Evolutionary conservation across 345 rosid genomes (phyloP).

Genomic region (Aethionema arabicum): DNA sequence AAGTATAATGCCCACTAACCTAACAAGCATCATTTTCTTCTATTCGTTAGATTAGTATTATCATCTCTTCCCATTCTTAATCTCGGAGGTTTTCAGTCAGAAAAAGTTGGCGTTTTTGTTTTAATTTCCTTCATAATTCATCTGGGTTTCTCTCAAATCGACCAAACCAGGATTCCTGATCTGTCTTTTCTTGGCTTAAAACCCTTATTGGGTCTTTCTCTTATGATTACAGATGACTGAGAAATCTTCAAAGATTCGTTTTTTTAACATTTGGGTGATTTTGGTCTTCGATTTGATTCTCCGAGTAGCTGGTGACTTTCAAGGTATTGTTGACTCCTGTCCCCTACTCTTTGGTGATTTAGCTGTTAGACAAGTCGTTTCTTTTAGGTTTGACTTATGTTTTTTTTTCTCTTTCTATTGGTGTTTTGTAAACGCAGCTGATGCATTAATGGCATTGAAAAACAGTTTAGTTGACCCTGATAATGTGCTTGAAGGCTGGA

Average conservation of each 20-base stretch:
- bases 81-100: no score
- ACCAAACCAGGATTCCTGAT: background rate
- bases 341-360: background rate
- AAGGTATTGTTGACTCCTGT: slow-evolving; percentile 40
- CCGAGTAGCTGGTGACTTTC: slow-evolving; percentile 49
- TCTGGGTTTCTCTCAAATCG: no score
- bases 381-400: background rate
- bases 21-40: no score
- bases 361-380: background rate
- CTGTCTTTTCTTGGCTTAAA: background rate
- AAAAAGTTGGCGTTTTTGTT: no score
- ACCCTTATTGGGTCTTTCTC: background rate
- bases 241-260: background rate
- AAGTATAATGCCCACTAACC: no score
- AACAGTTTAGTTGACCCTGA: slow-evolving; percentile 54
- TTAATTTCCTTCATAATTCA: no score
- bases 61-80: no score
- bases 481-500: slow-evolving; percentile 72
- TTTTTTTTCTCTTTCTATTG: background rate
- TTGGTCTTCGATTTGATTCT: slow-evolving; percentile 38
- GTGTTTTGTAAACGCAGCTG: slow-evolving; percentile 43
- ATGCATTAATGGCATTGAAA: slow-evolving; percentile 65
- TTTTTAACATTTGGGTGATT: slow-evolving; percentile 33
- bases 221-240: background rate
- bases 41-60: no score